These are phyloP conservation scores for Tagetes patula DNA, from an alignment of 129 eudicot species.

Conservation along the genomic window DNA sequence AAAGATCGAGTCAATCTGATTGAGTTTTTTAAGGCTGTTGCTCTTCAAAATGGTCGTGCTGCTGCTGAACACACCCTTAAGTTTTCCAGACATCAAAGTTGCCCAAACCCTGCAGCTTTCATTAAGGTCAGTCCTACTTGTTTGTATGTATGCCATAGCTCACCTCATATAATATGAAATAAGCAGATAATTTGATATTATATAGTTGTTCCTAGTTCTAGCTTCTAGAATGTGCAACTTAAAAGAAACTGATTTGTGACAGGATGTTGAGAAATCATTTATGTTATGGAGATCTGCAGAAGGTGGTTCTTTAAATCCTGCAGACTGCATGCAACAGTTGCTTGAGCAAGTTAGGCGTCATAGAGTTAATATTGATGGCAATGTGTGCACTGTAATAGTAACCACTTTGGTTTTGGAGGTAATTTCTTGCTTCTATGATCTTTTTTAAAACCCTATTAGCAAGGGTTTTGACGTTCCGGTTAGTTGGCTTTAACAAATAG, in stretches of 20 bases:
- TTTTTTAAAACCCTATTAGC: not conserved
- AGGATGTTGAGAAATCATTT: slow-evolving; percentile 83
- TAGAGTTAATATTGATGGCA: slow-evolving; percentile 86
- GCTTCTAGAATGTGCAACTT: slow-evolving; percentile 7
- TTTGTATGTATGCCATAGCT: not conserved
- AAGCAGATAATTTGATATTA: not conserved
- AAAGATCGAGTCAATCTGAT: slow-evolving; percentile 67
- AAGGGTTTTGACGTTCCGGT: not conserved
- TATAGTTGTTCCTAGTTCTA: not conserved
- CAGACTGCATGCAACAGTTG: slow-evolving; percentile 90
- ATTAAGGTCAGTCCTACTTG: slow-evolving; percentile 49
- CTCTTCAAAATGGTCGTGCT: slow-evolving; percentile 80
- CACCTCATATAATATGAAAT: not conserved
- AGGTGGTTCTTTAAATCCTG: slow-evolving; percentile 65
- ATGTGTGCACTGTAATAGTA: slow-evolving; percentile 91
- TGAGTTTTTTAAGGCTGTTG: slow-evolving; percentile 94
- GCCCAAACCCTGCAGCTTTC: slow-evolving; percentile 79
- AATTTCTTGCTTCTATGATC: slow-evolving; percentile 18
- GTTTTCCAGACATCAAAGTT: slow-evolving; percentile 75
- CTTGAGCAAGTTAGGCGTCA: slow-evolving; percentile 91
- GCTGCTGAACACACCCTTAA: slow-evolving; percentile 77
- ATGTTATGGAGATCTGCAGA: slow-evolving; percentile 55
- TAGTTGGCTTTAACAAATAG: not conserved
- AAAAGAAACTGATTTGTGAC: slow-evolving; percentile 25
- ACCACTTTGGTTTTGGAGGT: slow-evolving; percentile 97